Evolutionary conservation across 129 eudicot genomes (phyloP).

Genomic region (Helianthus tuberosus): DNA sequence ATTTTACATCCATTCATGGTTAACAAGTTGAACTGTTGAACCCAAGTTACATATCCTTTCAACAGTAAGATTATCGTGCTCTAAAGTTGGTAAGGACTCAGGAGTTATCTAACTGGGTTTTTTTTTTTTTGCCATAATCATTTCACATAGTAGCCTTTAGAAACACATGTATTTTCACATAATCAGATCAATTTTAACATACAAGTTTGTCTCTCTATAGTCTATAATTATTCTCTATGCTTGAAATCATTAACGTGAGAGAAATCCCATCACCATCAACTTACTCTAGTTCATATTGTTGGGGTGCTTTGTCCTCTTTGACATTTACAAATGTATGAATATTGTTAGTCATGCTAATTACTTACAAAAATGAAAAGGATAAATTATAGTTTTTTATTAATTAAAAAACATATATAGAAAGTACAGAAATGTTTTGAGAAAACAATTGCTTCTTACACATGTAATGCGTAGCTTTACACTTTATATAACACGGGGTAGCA

Average conservation of each 20-base stretch:
- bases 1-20: not conserved
- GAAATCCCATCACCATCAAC: not conserved
- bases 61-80: not conserved
- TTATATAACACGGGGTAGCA: not conserved
- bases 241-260: not conserved
- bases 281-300: not conserved
- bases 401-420: too few relatives aligned
- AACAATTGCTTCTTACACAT: too few relatives aligned
- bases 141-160: not conserved
- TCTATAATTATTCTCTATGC: not conserved
- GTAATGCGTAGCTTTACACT: too few relatives aligned
- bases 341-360: too few relatives aligned
- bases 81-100: not conserved
- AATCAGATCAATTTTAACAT: not conserved
- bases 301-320: constrained; percentile 2
- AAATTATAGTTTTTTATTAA: too few relatives aligned
- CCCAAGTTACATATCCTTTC: not conserved
- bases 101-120: not conserved
- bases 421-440: too few relatives aligned
- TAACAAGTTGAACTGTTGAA: not conserved
- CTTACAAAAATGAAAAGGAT: too few relatives aligned
- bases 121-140: not conserved
- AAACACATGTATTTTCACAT: not conserved
- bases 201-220: not conserved
- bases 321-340: not conserved